These are phyloP conservation scores for Aegilops speltoides DNA, from an alignment of 176 grass and related monocot genomes.

Conservation along the genomic window DNA sequence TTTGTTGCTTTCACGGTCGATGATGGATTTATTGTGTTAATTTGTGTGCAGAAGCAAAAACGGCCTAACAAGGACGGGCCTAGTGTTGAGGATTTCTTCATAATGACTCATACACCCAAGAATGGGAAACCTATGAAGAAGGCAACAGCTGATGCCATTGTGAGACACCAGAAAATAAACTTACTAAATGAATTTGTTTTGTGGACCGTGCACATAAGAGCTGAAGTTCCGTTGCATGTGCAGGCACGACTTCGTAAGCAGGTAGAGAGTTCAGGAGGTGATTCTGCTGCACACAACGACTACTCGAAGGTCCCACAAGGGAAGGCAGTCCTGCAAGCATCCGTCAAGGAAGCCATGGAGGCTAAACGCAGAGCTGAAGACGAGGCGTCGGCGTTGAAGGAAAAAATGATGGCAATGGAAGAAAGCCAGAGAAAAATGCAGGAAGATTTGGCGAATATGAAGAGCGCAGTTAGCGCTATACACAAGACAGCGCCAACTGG, in stretches of 20 bases:
- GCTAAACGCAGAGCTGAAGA: slow-evolving; percentile 56
- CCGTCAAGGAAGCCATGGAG: slow-evolving; percentile 40
- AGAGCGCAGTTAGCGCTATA: slow-evolving; percentile 11
- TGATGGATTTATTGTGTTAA: slow-evolving; percentile 13
- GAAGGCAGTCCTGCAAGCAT: slow-evolving; percentile 28
- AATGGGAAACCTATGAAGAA: slow-evolving; percentile 45
- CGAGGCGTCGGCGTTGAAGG: slow-evolving; percentile 35
- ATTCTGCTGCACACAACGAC: background rate
- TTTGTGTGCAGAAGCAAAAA: slow-evolving; percentile 44
- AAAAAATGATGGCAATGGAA: slow-evolving; percentile 59
- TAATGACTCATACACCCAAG: slow-evolving; percentile 58
- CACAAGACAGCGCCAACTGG: background rate
- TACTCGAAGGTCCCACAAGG: background rate
- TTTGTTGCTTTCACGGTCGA: background rate
- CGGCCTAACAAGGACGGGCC: slow-evolving; percentile 45
- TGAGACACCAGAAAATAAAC: slow-evolving; percentile 31
- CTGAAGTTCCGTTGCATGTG: slow-evolving; percentile 22
- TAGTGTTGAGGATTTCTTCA: slow-evolving; percentile 43
- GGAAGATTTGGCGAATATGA: slow-evolving; percentile 38
- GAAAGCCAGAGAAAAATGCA: slow-evolving; percentile 46
- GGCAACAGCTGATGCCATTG: slow-evolving; percentile 48
- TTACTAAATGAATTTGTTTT: background rate
- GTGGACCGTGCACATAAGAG: background rate
- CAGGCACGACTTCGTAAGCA: slow-evolving; percentile 32
- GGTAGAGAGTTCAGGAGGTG: slow-evolving; percentile 21